Conservation (phyloP, 192 early-diverging fungal genomes). For the Mortierella claussenii region DNA sequence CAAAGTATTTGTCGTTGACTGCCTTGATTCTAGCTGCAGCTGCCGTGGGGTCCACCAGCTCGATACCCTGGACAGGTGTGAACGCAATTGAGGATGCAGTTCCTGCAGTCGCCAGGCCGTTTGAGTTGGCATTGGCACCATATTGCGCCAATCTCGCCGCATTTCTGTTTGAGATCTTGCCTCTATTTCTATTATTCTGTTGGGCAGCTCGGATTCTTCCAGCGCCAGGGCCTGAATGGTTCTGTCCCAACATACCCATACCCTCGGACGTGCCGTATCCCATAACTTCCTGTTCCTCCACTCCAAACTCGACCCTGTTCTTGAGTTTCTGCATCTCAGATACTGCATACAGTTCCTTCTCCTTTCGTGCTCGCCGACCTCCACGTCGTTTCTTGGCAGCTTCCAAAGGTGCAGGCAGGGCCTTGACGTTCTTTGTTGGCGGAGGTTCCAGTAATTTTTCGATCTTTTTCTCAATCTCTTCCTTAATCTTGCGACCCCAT, state of each 20-base stretch:
- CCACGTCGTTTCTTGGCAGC: slow-evolving; percentile 90
- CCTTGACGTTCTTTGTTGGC: slow-evolving; percentile 85
- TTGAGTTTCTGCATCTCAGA: slow-evolving; percentile 91
- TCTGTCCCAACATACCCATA: slow-evolving; percentile 84
- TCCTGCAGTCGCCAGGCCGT: slow-evolving; percentile 74
- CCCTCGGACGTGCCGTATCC: slow-evolving; percentile 88
- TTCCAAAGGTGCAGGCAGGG: slow-evolving; percentile 92
- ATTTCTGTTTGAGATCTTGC: slow-evolving; percentile 62
- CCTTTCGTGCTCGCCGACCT: slow-evolving; percentile 86
- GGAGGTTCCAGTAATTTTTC: slow-evolving; percentile 89
- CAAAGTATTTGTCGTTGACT: slow-evolving; percentile 82
- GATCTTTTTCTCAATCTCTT: slow-evolving; percentile 88
- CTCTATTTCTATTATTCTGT: slow-evolving; percentile 75
- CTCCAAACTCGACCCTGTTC: slow-evolving; percentile 94
- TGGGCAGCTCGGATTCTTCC: slow-evolving; percentile 83
- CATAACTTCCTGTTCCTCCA: slow-evolving; percentile 89
- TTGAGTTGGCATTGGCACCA: slow-evolving; percentile 54
- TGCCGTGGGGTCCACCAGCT: slow-evolving; percentile 87
- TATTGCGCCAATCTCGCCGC: slow-evolving; percentile 45
- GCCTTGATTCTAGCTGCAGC: slow-evolving; percentile 68
- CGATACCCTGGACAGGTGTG: slow-evolving; percentile 95
- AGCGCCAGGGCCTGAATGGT: slow-evolving; percentile 55
- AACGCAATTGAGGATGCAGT: slow-evolving; percentile 91
- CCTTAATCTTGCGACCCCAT: slow-evolving; percentile 73
- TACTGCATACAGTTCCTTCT: slow-evolving; percentile 83